Evolutionary conservation across 306 rosid species (phyloP), one percentile per base, ranked within the genome.

Genomic region (Lagenaria siceraria): DNA sequence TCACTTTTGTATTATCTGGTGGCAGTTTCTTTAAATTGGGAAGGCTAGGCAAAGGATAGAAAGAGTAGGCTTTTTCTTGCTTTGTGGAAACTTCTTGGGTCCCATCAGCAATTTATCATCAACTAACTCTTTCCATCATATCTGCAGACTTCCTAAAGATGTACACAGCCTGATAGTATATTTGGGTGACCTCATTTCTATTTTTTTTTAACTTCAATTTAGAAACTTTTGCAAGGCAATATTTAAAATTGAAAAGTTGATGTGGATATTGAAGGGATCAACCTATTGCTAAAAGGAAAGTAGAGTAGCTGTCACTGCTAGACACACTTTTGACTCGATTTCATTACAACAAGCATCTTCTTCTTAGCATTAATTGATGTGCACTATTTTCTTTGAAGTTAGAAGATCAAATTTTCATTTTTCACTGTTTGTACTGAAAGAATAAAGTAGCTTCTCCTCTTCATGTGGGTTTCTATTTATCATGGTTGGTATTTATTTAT

Each of bases 11-110:
- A 35, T 9, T 3, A 64, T 36, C 3, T 64, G 49, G 25, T 8
- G 10, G 25, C 48, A 9, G 48, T 64, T 64, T 35, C 27, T 64
- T 64, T 18, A 19, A 61, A 64, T 35, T 8, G 42, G 8, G 7
- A 33, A 27, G 68, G 68, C 40, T 61, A 29, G 21, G 7, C 40
- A 4, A 61, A 5, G 48, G 11, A 64, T 36, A 35, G 72, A 35
- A 35, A 35, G 27, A 19, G 25, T 18, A 64, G 72, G 27, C 55
- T 11, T 66, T 68, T 70, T 43, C 33, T 46, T 43, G 36, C 8
- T 22, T 11, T 70, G 36, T 70, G 75, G 75, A 70, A 70, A 42
- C 75, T 70, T 70, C 56, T 46, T 43, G 75, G 75, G 55, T 11
- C 75, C 75, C 55, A 70, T 46, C 33, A 70, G 21, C 75, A 53